These are phyloP conservation scores for Scutellaria barbata DNA, from an alignment of 257 asterid genomes.

Conservation along the genomic window DNA sequence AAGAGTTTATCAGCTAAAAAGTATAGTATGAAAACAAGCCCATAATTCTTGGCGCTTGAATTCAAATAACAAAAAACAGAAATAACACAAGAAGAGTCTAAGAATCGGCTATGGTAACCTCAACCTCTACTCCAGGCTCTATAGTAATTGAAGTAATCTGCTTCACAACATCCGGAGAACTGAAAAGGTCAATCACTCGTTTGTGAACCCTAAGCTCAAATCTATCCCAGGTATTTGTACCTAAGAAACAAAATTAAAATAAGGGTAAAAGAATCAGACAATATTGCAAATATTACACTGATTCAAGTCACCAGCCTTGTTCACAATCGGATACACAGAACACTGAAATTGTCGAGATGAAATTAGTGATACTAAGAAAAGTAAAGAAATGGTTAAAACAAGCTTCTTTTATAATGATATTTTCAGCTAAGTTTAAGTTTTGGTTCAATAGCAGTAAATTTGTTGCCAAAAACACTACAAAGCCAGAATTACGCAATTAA, in stretches of 20 bases:
- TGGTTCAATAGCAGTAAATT: not conserved
- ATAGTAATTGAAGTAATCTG: conserved; percentile 71
- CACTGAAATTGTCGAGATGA: not conserved
- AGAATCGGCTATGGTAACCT: conserved; percentile 66
- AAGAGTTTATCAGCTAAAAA: too few relatives aligned
- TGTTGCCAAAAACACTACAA: not conserved
- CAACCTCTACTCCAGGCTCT: conserved; percentile 71
- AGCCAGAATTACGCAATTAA: not conserved
- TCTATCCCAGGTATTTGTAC: conserved; percentile 62
- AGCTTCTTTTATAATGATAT: not conserved
- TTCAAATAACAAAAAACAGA: conserved; percentile 25
- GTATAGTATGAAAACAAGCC: too few relatives aligned
- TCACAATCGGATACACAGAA: not conserved
- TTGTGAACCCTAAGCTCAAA: conserved; percentile 69
- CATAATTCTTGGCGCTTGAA: too few relatives aligned
- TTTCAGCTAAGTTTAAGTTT: not conserved
- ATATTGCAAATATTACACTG: not conserved
- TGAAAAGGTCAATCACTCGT: conserved; percentile 68
- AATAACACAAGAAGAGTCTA: conserved; percentile 21
- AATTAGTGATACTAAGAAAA: not conserved
- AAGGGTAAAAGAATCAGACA: not conserved
- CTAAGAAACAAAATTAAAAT: conserved; percentile 30
- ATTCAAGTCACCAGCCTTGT: not conserved
- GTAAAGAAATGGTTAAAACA: not conserved
- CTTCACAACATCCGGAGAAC: conserved; percentile 73